Base-by-base conservation (phyloP, 208 protist genomes). In the Trypanosoma melophagium region DNA sequence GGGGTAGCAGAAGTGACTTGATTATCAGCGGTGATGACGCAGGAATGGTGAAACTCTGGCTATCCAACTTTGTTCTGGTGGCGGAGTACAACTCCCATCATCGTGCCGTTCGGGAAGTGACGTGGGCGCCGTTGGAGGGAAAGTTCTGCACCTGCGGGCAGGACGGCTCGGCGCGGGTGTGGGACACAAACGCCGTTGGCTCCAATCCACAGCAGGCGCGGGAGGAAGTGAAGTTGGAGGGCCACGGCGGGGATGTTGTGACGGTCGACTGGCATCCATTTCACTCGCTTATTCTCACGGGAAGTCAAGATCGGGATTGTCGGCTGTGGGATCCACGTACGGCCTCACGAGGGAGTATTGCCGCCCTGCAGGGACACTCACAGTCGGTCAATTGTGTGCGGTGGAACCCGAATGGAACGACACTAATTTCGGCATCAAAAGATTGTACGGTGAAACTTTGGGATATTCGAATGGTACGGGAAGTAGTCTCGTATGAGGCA, bases 281-380 rank as follows among this genome's bases (percentile, higher is more conserved):
- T 51, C 75, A 78, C 31, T 86, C 90, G 4, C 82, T 96, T 19
- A 85, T 96, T 52, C 82, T 88, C 1, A 93, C 90, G 21, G 90
- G 87, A n/a, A 93, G 87, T 55, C 87, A 94, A 64, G 90, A 96
- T 74, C 85, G 80, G 52, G 80, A 92, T 67, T 87, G 80, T 67
- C 84, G 90, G 13, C 70, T 96, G 47, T 96, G 90, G 88, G 90
- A 96, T 57, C 90, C 90, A 17, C 85, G 90, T 38, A 89, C 86
- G 16, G 86, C 86, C 0, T 77, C 84, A 22, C 73, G 80, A 14
- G 84, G 86, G 49, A 93, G 86, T 69, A 79, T 96, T 12, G 86
- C 86, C 16, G 82, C 84, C 7, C 80, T 96, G 47, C 81, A 90
- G 54, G 87, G 86, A 25, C 90, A 96, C 78, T 84, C 84, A 28